These are phyloP conservation scores for Trebouxia sp. DNA, from an alignment of 139 green algal genomes.

Conservation along the genomic window DNA sequence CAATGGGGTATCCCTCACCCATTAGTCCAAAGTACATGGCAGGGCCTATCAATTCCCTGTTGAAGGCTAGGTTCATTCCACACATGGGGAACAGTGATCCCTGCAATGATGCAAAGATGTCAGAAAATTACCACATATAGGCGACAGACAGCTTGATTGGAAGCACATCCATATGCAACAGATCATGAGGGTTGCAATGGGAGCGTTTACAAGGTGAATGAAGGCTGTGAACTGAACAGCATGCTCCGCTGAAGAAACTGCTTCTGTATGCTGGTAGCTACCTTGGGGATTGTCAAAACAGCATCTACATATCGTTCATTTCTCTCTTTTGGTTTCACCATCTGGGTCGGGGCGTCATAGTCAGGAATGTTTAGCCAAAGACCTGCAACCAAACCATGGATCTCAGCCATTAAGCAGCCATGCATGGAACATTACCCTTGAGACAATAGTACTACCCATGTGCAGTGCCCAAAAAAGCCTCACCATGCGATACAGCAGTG, in stretches of 20 bases:
- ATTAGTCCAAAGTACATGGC: constrained; percentile 99
- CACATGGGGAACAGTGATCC: constrained; percentile 96
- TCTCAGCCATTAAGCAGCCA: too few species aligned
- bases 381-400: constrained; percentile 35
- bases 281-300: constrained; percentile 94
- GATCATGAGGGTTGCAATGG: too few species aligned
- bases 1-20: constrained; percentile 95
- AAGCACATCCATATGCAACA: not conserved
- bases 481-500: constrained; percentile 89
- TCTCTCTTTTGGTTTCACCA: constrained; percentile 95
- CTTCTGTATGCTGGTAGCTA: not conserved
- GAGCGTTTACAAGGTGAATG: too few species aligned
- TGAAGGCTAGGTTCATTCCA: constrained; percentile 97
- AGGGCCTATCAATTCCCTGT: constrained; percentile 87
- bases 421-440: not conserved
- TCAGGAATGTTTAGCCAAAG: constrained; percentile 99
- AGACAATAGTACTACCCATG: not conserved
- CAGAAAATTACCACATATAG: not conserved
- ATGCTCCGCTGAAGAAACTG: not conserved
- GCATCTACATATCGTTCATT: constrained; percentile 94
- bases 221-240: too few species aligned
- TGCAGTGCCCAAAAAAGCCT: not conserved
- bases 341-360: constrained; percentile 97
- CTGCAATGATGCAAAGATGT: constrained; percentile 36
- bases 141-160: not conserved